phyloP scores from a whole-genome alignment of 2,329 filamentous ascomycete species.

The Canariomyces notabilis region DNA sequence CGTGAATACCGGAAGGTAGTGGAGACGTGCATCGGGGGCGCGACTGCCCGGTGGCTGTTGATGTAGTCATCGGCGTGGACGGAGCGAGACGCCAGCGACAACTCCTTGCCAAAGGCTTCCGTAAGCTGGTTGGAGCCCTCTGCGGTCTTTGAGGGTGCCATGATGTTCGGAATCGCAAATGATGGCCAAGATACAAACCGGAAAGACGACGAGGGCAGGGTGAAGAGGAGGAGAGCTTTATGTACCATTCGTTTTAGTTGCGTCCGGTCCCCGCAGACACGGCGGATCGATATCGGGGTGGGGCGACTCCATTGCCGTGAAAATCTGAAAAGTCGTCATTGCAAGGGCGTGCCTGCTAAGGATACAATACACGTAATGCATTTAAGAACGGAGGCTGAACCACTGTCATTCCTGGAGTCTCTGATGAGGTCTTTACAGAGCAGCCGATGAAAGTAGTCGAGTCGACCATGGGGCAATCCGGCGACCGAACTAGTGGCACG shows the following conservation, averaged over 20 bases:
- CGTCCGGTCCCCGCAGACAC: neutral
- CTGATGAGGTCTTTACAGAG: too few relatives aligned
- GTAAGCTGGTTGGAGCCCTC: conserved; percentile 25
- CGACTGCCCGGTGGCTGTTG: conserved; percentile 71
- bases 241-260: neutral
- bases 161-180: conserved; percentile 1
- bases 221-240: neutral
- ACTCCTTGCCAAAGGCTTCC: conserved; percentile 32
- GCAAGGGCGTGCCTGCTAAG: conserved; percentile 9
- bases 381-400: too few relatives aligned
- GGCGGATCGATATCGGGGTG: conserved; percentile 8
- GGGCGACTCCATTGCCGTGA: conserved; percentile 9
- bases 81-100: conserved; percentile 63
- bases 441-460: too few relatives aligned
- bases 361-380: neutral
- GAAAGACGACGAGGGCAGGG: neutral
- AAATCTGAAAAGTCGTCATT: conserved; percentile 19
- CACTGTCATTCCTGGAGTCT: too few relatives aligned
- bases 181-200: neutral
- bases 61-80: conserved; percentile 78
- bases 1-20: conserved; percentile 81
- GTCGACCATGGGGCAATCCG: too few relatives aligned
- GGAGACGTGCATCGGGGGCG: conserved; percentile 83
- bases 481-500: too few relatives aligned
- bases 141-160: neutral